A percentile compares a stretch with the other conserved stretches of the same genome.
These are phyloP conservation scores for Tolypocladium guangdongense DNA, from an alignment of 2,329 filamentous ascomycete genomes.

Conservation along the genomic window DNA sequence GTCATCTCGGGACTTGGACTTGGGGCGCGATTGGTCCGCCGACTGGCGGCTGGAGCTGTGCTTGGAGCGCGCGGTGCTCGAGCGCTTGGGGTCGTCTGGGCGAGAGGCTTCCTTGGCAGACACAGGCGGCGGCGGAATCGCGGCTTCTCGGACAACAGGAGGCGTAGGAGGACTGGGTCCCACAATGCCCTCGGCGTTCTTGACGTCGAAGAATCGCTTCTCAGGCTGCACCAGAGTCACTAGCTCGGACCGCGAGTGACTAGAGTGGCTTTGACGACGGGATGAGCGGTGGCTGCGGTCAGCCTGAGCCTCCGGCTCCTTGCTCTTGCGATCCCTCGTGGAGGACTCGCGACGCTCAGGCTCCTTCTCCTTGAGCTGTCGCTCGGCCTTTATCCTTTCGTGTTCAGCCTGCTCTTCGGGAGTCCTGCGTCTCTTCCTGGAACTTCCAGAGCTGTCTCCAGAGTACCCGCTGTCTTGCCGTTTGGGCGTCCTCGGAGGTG, in stretches of 20 bases:
- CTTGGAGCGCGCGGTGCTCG: slow-evolving; percentile 13
- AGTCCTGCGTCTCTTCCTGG: slow-evolving; percentile 26
- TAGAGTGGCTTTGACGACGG: slow-evolving; percentile 29
- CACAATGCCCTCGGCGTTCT: slow-evolving; percentile 23
- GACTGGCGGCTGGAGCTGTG: slow-evolving; percentile 15
- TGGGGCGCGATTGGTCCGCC: slow-evolving; percentile 14
- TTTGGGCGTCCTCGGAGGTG: slow-evolving; percentile 27
- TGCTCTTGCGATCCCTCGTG: slow-evolving; percentile 15
- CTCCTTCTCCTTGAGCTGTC: slow-evolving; percentile 19
- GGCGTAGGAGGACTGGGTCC: slow-evolving; percentile 11
- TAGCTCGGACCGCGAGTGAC: slow-evolving; percentile 19
- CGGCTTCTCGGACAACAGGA: slow-evolving; percentile 11
- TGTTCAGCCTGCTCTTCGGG: slow-evolving; percentile 39
- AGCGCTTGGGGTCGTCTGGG: slow-evolving; percentile 20
- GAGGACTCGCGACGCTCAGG: slow-evolving; percentile 14
- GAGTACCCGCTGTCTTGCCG: slow-evolving; percentile 36
- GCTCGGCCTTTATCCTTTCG: slow-evolving; percentile 37
- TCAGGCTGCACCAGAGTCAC: slow-evolving; percentile 9
- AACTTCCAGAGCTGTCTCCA: slow-evolving; percentile 25
- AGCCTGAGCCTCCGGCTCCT: slow-evolving; percentile 21
- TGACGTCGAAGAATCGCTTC: slow-evolving; percentile 33
- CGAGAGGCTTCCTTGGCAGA: slow-evolving; percentile 11
- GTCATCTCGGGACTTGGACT: slow-evolving; percentile 13
- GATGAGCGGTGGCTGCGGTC: slow-evolving; percentile 24
- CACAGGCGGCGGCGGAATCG: slow-evolving; percentile 2